phyloP scores from a whole-genome alignment of 2,329 filamentous ascomycete genomes.

The Calonectria fujianensis region DNA sequence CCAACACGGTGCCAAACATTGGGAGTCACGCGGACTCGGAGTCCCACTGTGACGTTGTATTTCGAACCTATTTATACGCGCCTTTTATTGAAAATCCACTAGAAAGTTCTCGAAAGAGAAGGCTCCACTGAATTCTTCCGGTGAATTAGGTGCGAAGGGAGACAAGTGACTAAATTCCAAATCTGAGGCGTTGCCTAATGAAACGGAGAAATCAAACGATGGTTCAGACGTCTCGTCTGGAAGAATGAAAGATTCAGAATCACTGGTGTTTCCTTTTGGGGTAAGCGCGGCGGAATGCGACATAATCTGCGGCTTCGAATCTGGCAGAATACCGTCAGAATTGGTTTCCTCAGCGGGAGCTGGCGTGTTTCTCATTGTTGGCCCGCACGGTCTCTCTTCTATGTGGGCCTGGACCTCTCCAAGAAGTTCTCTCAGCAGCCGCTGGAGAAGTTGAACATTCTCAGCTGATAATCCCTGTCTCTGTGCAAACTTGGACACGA shows the following conservation, averaged over 20 bases:
- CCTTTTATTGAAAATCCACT: too few species aligned
- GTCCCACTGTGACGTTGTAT: too few species aligned
- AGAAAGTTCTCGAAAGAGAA: too few species aligned
- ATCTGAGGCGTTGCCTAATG: too few species aligned
- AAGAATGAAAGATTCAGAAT: not conserved
- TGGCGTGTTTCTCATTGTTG: not conserved
- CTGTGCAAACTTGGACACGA: not conserved
- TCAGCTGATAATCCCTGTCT: not conserved
- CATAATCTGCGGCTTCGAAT: not conserved
- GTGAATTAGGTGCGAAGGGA: too few species aligned
- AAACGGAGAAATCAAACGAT: too few species aligned
- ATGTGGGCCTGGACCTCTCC: not conserved
- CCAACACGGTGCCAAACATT: too few species aligned
- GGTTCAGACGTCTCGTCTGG: too few species aligned
- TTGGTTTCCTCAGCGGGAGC: not conserved
- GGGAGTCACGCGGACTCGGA: too few species aligned
- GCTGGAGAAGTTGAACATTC: not conserved
- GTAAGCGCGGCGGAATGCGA: not conserved
- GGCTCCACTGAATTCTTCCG: too few species aligned
- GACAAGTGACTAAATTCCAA: too few species aligned
- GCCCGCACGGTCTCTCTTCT: not conserved
- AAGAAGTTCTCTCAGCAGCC: not conserved
- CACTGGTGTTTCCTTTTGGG: not conserved
- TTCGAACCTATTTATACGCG: too few species aligned
- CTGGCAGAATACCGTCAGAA: not conserved